Evolutionary conservation across 495 filamentous ascomycete genomes (phyloP).

Genomic region (Trichoderma virens): DNA sequence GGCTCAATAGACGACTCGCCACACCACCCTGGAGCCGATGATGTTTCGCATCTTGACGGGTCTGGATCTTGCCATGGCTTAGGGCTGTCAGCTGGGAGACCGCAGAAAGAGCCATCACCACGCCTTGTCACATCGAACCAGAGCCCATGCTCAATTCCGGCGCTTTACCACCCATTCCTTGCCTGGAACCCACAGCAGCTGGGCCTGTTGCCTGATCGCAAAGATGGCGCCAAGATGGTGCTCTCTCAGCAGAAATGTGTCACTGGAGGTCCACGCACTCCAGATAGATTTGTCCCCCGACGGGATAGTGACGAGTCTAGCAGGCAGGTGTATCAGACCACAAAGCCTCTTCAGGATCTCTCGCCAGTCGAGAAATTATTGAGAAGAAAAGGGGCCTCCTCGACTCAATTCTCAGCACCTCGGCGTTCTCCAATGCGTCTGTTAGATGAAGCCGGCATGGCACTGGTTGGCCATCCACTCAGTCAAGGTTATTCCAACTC

Average conservation of each 20-base stretch:
- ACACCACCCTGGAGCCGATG: background rate
- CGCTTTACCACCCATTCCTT: background rate
- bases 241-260: background rate
- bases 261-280: background rate
- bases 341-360: background rate
- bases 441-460: background rate
- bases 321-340: slow-evolving; percentile 3
- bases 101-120: background rate
- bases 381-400: background rate
- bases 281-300: background rate
- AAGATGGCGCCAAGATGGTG: background rate
- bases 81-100: background rate
- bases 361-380: background rate
- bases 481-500: background rate
- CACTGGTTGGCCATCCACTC: background rate
- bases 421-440: background rate
- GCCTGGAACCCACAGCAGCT: slow-evolving; percentile 1
- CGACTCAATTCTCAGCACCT: background rate
- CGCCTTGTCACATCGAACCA: background rate
- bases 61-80: background rate
- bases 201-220: background rate
- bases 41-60: background rate
- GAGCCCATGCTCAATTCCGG: background rate
- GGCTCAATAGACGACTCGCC: background rate
- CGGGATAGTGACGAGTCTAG: background rate